Conservation (phyloP, 2,329 filamentous ascomycete species). For the Colletotrichum theobromicola region DNA sequence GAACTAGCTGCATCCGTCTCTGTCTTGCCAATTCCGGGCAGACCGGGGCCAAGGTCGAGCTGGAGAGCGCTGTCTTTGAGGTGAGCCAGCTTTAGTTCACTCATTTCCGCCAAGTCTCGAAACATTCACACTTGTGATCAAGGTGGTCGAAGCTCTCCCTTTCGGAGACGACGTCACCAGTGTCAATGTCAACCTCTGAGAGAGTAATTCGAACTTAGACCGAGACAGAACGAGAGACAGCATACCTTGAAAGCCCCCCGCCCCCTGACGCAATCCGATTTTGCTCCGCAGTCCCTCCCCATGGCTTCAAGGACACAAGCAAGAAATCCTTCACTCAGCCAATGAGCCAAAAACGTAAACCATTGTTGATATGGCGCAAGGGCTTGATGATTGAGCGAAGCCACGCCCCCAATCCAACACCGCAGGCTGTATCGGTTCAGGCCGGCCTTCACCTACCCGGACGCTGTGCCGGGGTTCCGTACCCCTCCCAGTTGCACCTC, state of each 20-base stretch:
- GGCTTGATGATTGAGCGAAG: not conserved
- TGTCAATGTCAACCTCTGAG: slow-evolving; percentile 54
- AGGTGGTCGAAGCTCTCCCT: slow-evolving; percentile 39
- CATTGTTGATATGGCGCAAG: not conserved
- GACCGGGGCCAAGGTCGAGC: not conserved
- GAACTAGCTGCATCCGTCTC: slow-evolving; percentile 32
- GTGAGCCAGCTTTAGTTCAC: not conserved
- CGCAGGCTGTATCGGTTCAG: not conserved
- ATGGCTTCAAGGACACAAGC: not conserved
- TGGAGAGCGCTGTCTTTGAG: not conserved
- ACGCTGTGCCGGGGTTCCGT: not conserved
- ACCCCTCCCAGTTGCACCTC: not conserved
- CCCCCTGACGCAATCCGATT: not conserved
- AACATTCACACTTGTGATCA: not conserved
- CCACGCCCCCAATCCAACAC: not conserved
- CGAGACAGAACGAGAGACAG: not conserved
- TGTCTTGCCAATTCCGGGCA: not conserved
- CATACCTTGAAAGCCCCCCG: not conserved
- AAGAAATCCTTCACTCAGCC: not conserved
- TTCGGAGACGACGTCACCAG: slow-evolving; percentile 52
- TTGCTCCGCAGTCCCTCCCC: not conserved
- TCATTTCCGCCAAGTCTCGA: rapidly evolving
- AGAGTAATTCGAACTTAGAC: not conserved
- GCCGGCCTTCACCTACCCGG: not conserved
- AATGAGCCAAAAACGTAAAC: not conserved